Base-by-base conservation (phyloP, 2,329 filamentous ascomycete genomes). In the Fusarium temperatum region DNA sequence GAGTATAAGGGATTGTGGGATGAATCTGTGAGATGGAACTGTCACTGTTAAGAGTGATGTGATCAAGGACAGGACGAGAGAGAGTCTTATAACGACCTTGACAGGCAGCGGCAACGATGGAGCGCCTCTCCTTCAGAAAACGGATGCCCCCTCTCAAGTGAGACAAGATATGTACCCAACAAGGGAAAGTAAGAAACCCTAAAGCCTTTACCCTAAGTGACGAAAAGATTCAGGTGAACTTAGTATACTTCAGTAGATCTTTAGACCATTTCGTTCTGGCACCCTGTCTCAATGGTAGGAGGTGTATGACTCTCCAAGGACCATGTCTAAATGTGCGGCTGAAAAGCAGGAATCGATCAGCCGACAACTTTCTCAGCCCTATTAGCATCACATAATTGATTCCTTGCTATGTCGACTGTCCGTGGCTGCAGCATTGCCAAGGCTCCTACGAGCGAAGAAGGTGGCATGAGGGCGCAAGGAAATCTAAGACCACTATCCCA, bases 221-320 rank as follows among this genome's bases (percentile, higher is more conserved):
- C 12, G 5, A 28, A 47, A 47, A 10, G 12, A 10, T 4, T 10
- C 5, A 8, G 4, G 44, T 6, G 5, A n/a, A 20, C 9, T 11
- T 30, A 17, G 6, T 8, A 8, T 17, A 8, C 1, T 48, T 50
- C 3, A 17, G 7, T 30, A 6, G 3, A 12, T n/a, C 47, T 30
- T 5, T 4, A 13, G 20, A 18, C 20, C 5, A 50, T 6, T 50
- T 4, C 3, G n/a, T 48, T 48, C 7, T 50, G 28, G 10, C 10
- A n/a, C 7, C 14, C 3, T 17, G 7, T 30, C 11, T 30, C 14
- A 12, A 3, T 0, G 7, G 14, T 7, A 5, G 14, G 7, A n/a
- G 5, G 8, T 4, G 2, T 48, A 12, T 20, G 20, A 2, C 6
- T 17, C 20, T 14, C 4, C 1, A 7, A 17, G 10, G 6, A 4